phyloP scores from a whole-genome alignment of 1,284 basidiomycete species.

The Puccinia horiana region DNA sequence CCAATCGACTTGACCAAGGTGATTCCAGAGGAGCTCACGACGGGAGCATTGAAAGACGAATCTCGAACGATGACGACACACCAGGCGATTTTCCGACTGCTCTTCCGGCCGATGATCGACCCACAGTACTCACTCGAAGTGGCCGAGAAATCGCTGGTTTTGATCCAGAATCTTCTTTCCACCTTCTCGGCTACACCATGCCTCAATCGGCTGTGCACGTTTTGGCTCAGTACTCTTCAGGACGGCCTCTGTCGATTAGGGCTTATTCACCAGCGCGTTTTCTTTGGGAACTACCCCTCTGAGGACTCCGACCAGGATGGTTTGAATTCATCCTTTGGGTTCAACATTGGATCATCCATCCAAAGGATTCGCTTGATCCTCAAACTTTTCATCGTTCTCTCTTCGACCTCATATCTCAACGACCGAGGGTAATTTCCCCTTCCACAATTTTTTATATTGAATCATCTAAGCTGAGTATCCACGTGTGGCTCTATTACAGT shows the following conservation, averaged over 20 bases:
- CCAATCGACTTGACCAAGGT: background rate
- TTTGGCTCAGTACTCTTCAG: slow-evolving; percentile 8
- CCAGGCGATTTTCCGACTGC: slow-evolving; percentile 7
- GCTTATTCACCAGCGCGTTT: background rate
- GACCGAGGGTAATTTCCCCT: background rate
- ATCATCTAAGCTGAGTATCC: background rate
- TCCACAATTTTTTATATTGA: background rate
- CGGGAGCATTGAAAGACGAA: background rate
- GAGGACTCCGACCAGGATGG: background rate
- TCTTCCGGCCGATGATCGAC: background rate
- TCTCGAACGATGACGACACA: background rate
- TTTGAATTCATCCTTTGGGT: background rate
- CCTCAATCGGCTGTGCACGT: background rate
- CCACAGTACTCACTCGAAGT: background rate
- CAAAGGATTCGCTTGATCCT: slow-evolving; percentile 5
- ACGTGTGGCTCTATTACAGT: background rate
- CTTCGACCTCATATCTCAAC: slow-evolving; percentile 4
- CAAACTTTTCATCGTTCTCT: slow-evolving; percentile 5
- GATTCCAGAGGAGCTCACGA: background rate
- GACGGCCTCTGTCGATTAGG: background rate
- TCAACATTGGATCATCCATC: background rate
- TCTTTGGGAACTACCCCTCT: background rate
- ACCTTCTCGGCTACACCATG: background rate
- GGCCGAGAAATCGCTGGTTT: background rate
- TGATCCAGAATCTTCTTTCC: background rate